Conservation (phyloP, 1,284 basidiomycete species). For the Malassezia japonica region DNA sequence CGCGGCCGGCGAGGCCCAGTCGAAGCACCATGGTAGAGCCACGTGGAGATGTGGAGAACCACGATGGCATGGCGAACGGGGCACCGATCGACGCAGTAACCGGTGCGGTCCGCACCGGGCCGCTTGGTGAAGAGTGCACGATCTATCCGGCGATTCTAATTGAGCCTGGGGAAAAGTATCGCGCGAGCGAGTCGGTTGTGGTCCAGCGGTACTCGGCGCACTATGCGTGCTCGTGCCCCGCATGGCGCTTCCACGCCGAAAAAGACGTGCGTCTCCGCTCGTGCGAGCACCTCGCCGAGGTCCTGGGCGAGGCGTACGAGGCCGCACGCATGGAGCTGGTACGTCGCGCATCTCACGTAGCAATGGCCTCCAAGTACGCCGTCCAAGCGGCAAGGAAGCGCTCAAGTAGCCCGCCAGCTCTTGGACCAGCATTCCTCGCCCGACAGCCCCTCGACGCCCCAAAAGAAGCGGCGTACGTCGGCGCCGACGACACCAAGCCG, state of each 20-base stretch:
- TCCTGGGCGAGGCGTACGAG: conserved; percentile 59
- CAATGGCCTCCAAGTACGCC: background rate
- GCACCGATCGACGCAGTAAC: background rate
- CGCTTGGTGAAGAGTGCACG: conserved; percentile 3
- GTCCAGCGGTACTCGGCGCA: conserved; percentile 52
- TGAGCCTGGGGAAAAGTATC: background rate
- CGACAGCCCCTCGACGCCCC: conserved; percentile 2
- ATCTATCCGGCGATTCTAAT: conserved; percentile 7
- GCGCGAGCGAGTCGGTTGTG: conserved; percentile 52
- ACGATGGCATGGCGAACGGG: background rate
- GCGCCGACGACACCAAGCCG: background rate
- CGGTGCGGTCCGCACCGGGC: conserved; percentile 6
- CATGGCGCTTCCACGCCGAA: conserved; percentile 53
- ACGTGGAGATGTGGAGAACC: background rate
- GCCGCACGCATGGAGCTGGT: conserved; percentile 49
- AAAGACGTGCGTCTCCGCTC: conserved; percentile 55
- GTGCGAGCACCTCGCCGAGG: conserved; percentile 57
- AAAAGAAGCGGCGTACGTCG: background rate
- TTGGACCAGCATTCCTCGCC: conserved; percentile 11
- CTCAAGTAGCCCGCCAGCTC: background rate
- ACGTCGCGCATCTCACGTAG: background rate
- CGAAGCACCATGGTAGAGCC: background rate
- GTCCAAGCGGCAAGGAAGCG: background rate
- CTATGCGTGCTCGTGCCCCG: conserved; percentile 52
- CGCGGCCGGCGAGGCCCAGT: background rate